Conservation (phyloP, 495 filamentous ascomycete genomes). For the Umbilicaria muhlenbergii region DNA sequence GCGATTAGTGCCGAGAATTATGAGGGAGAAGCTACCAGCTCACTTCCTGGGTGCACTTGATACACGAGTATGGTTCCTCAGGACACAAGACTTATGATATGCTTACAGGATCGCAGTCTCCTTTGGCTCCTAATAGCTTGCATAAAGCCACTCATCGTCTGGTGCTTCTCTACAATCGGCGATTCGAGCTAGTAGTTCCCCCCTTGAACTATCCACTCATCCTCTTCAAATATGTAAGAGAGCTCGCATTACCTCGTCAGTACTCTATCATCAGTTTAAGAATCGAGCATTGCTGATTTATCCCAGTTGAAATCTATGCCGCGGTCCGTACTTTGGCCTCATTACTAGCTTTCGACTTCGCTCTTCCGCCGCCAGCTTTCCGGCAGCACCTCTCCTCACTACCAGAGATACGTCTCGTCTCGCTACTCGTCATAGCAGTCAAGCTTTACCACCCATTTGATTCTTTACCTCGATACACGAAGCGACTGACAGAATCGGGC, state of each 20-base stretch:
- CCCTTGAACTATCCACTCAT: slow-evolving; percentile 51
- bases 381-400: slow-evolving; percentile 22
- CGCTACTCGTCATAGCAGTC: slow-evolving; percentile 56
- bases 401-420: slow-evolving; percentile 63
- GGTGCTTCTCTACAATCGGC: slow-evolving; percentile 41
- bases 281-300: slow-evolving; percentile 8
- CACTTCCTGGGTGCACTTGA: slow-evolving; percentile 43
- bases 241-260: slow-evolving; percentile 66
- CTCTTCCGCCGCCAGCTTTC: slow-evolving; percentile 28
- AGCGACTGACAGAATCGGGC: slow-evolving; percentile 40
- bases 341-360: slow-evolving; percentile 39
- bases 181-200: slow-evolving; percentile 59
- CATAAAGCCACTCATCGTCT: slow-evolving; percentile 46
- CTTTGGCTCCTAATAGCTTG: slow-evolving; percentile 37
- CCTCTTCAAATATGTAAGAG: slow-evolving; percentile 51
- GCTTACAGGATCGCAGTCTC: slow-evolving; percentile 3
- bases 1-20: slow-evolving; percentile 42
- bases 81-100: slow-evolving; percentile 5
- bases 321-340: slow-evolving; percentile 40
- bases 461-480: slow-evolving; percentile 34
- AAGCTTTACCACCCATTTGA: slow-evolving; percentile 74
- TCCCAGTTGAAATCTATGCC: slow-evolving; percentile 55
- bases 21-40: slow-evolving; percentile 46
- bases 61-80: slow-evolving; percentile 28
- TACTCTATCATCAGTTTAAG: neutral